phyloP scores from a whole-genome alignment of 345 rosid genomes.

The Anastatica hierochuntica region DNA sequence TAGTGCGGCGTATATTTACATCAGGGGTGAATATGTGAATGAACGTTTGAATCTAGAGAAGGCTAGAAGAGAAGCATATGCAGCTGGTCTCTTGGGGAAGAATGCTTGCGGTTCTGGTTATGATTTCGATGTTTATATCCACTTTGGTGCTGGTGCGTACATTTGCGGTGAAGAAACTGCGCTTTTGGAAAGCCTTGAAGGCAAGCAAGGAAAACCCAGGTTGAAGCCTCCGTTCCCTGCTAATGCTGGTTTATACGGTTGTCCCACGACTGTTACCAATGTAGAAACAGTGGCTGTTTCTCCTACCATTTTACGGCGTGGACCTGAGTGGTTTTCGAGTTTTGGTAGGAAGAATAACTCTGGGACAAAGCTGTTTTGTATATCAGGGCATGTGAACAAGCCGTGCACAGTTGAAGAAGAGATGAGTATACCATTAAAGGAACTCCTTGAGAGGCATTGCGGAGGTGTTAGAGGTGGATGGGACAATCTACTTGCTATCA shows the following conservation, averaged over 20 bases:
- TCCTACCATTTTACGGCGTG: conserved; percentile 89
- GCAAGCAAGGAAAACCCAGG: conserved; percentile 95
- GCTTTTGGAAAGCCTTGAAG: conserved; percentile 93
- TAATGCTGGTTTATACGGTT: conserved; percentile 92
- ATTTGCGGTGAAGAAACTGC: conserved; percentile 99
- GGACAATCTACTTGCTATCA: conserved; percentile 92
- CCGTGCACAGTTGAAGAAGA: conserved; percentile 97
- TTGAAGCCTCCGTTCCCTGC: conserved; percentile 99
- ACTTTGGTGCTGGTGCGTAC: conserved; percentile 96
- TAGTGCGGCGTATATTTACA: conserved; percentile 87
- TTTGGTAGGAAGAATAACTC: conserved; percentile 93
- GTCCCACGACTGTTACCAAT: conserved; percentile 93
- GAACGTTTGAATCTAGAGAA: conserved; percentile 68
- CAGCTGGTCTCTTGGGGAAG: conserved; percentile 81
- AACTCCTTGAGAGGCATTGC: conserved; percentile 86
- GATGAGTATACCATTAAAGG: conserved; percentile 92
- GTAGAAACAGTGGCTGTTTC: conserved; percentile 98
- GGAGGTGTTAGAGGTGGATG: conserved; percentile 97
- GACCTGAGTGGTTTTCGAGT: conserved; percentile 99
- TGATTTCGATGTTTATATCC: conserved; percentile 93
- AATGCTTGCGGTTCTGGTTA: conserved; percentile 98
- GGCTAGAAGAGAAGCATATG: conserved; percentile 91
- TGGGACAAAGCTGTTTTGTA: conserved; percentile 76
- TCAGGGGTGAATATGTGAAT: conserved; percentile 95
- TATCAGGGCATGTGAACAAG: conserved; percentile 90